phyloP scores from a whole-genome alignment of 2,329 filamentous ascomycete species.

The Phialophora chinensis region DNA sequence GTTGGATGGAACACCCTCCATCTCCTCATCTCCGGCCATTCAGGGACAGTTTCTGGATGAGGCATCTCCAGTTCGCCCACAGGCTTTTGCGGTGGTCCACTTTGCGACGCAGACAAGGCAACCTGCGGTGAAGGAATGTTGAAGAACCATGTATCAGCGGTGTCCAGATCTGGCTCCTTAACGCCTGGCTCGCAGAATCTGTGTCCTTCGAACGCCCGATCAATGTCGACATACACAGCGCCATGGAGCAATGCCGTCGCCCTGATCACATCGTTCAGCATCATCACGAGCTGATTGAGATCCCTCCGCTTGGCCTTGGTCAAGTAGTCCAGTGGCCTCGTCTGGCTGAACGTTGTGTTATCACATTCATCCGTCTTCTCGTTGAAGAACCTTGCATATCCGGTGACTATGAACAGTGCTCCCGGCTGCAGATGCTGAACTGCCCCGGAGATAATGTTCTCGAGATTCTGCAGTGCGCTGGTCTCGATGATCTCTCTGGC shows the following conservation, averaged over 20 bases:
- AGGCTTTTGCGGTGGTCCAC: slow-evolving; percentile 1
- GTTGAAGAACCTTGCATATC: slow-evolving; percentile 41
- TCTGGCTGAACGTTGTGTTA: slow-evolving; percentile 40
- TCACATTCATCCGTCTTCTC: slow-evolving; percentile 35
- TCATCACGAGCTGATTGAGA: slow-evolving; percentile 38
- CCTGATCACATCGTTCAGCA: slow-evolving; percentile 41
- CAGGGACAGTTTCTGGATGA: slow-evolving; percentile 11
- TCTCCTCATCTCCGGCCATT: slow-evolving; percentile 27
- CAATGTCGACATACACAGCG: slow-evolving; percentile 41
- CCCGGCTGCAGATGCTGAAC: slow-evolving; percentile 18
- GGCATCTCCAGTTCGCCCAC: slow-evolving; percentile 11
- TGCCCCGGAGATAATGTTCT: slow-evolving; percentile 32
- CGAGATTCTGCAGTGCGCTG: slow-evolving; percentile 34
- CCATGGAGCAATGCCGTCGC: slow-evolving; percentile 37
- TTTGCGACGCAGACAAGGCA: background rate
- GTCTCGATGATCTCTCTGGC: slow-evolving; percentile 36
- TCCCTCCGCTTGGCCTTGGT: slow-evolving; percentile 37
- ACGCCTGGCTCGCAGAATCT: slow-evolving; percentile 41
- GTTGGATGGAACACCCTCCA: slow-evolving; percentile 41
- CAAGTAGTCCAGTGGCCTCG: slow-evolving; percentile 34
- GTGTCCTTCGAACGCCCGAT: slow-evolving; percentile 39
- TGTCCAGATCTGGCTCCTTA: slow-evolving; percentile 35
- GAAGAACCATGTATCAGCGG: slow-evolving; percentile 43
- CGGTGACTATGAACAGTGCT: slow-evolving; percentile 37
- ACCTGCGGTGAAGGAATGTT: slow-evolving; percentile 26